phyloP scores from a whole-genome alignment of 345 rosid genomes.

The Physaria fendleri region DNA sequence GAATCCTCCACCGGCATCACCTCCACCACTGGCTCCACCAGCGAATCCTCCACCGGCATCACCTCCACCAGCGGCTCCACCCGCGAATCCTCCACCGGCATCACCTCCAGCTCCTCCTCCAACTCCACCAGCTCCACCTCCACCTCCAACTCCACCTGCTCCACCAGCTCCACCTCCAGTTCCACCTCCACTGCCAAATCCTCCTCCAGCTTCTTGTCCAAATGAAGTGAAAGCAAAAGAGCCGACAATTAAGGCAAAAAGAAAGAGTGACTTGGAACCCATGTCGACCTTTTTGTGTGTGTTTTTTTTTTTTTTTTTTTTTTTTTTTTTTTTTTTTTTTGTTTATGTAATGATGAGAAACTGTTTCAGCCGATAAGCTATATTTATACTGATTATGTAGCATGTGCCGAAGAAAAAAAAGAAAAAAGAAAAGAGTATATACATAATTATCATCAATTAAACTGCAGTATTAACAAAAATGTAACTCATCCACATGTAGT shows the following conservation, averaged over 20 bases:
- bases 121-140: conserved; percentile 34
- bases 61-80: conserved; percentile 36
- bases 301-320: too few species aligned
- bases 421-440: not conserved
- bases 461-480: conserved; percentile 19
- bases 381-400: conserved; percentile 23
- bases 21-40: conserved; percentile 21
- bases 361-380: conserved; percentile 7
- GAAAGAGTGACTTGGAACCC: conserved; percentile 30
- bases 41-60: conserved; percentile 28
- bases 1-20: conserved; percentile 28
- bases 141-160: conserved; percentile 35
- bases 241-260: conserved; percentile 29
- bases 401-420: not conserved
- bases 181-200: too few species aligned
- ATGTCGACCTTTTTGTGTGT: conserved; percentile 19
- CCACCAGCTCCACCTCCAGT: conserved; percentile 40
- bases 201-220: conserved; percentile 41
- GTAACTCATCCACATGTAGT: conserved; percentile 28
- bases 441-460: conserved; percentile 17
- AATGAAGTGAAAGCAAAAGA: conserved; percentile 29
- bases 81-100: conserved; percentile 31
- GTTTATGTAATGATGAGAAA: conserved; percentile 22
- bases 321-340: too few species aligned
- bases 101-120: conserved; percentile 23